Evolutionary conservation across 176 grass and related monocot species (phyloP), one percentile per base, ranked within the genome.

Genomic region (Eleusine indica): DNA sequence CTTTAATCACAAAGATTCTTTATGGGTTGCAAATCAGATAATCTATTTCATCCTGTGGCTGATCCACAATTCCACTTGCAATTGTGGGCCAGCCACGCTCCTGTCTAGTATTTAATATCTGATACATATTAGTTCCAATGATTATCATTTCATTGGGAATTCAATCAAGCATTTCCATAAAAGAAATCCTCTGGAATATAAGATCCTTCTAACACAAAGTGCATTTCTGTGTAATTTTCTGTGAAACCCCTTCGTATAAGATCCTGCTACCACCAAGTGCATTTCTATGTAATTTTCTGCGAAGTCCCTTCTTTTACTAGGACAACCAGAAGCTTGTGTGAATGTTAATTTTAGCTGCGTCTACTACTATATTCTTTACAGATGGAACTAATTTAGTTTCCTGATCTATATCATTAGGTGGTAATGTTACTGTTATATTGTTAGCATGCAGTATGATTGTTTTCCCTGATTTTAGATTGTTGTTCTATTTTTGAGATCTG

Each of bases 151-250:
- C 3, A 43, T 64, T 57, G 57, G 38, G 25, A 17, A 40, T 17
- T 7, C 75, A 68, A 30, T 7, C 87, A 68, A 30, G 6, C 13
- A 71, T 56, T 9, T 25, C 32, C 32, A 35, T 35, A 14, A 28
- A 79, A 47, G 72, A 38, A 60, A 29, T 72, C 4, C 12, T 28
- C 42, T 9, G 43, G 1, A 21, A 62, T 58, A 79, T 66, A 66
- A 13, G 43, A 66, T 15, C 22, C n/a, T 35, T n/a, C 58, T 22
- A n/a, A 21, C n/a, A 62, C 21, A 41, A 51, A 18, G 3, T 22
- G 46, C 38, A 73, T 73, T 35, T 79, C 74, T 88, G 67, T 11
- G 72, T 21, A 12, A 28, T 68, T 80, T 58, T 5, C 30, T 80
- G 10, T 38, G 25, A 29, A 74, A 2, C 32, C 32, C 32, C 32